Evolutionary conservation across 305 asterid species (phyloP).

Genomic region (Rubia tinctorum): DNA sequence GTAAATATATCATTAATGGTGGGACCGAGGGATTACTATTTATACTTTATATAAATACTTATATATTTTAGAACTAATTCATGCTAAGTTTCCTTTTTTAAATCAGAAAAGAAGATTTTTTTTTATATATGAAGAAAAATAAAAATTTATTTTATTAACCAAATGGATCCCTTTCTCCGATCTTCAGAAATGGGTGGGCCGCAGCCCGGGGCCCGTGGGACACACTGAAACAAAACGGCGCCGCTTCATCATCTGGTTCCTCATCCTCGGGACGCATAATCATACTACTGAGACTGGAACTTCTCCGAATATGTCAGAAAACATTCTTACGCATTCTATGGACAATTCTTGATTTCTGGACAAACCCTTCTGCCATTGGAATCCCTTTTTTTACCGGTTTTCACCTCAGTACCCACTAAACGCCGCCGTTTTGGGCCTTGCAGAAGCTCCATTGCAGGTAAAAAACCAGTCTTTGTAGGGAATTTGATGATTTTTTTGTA

Average conservation of each 20-base stretch:
- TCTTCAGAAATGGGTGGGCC: slow-evolving; percentile 12
- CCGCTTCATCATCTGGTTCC: slow-evolving; percentile 2
- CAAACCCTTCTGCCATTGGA: slow-evolving; percentile 1
- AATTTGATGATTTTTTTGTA: slow-evolving; percentile 15
- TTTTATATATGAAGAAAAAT: not conserved
- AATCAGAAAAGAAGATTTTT: too few species aligned
- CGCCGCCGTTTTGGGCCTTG: slow-evolving; percentile 11
- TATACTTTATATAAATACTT: too few species aligned
- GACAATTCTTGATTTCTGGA: not conserved
- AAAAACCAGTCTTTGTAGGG: not conserved
- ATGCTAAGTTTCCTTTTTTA: too few species aligned
- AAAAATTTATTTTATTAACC: not conserved
- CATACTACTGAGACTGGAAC: slow-evolving; percentile 13
- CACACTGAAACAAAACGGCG: slow-evolving; percentile 12
- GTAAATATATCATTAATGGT: too few species aligned
- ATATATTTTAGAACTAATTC: too few species aligned
- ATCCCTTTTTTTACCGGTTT: slow-evolving; percentile 17
- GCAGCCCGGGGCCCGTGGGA: not conserved
- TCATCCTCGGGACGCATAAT: not conserved
- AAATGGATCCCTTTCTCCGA: not conserved
- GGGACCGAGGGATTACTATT: too few species aligned
- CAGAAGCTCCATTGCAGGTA: slow-evolving; percentile 20
- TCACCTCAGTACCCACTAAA: slow-evolving; percentile 7
- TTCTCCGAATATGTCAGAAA: slow-evolving; percentile 13
- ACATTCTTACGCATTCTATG: not conserved